phyloP scores from a whole-genome alignment of 2,329 filamentous ascomycete genomes.

The Pseudocercospora vitis region DNA sequence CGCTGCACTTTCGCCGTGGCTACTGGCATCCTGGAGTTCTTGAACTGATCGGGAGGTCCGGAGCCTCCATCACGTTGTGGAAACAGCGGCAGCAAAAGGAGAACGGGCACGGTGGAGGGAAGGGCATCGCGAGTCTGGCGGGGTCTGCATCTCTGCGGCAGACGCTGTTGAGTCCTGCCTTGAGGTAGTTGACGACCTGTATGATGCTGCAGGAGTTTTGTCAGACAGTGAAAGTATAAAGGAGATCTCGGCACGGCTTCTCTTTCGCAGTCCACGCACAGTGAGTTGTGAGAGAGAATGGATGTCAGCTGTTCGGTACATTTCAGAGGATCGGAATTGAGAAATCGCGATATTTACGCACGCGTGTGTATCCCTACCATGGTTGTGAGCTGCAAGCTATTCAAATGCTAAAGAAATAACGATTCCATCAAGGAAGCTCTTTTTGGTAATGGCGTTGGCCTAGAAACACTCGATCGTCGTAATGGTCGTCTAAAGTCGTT shows the following conservation, averaged over 20 bases:
- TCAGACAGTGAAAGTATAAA: too few species aligned
- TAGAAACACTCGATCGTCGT: neutral
- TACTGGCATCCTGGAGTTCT: neutral
- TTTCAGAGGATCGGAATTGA: neutral
- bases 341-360: neutral
- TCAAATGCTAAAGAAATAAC: neutral
- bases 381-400: neutral
- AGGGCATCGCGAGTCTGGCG: neutral
- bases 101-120: too few species aligned
- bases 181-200: neutral
- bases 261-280: too few species aligned
- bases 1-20: neutral
- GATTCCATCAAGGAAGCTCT: neutral
- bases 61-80: neutral
- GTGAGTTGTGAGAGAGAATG: too few species aligned
- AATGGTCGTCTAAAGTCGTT: slow-evolving; percentile 4
- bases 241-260: too few species aligned
- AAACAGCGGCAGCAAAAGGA: neutral
- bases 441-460: neutral
- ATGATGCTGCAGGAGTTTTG: neutral
- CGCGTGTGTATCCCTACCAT: neutral
- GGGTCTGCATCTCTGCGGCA: neutral
- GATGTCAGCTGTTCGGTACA: too few species aligned
- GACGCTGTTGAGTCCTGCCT: neutral
- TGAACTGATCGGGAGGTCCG: neutral